Base-by-base conservation (phyloP, 768 basidiomycete species). In the Crepidotus variabilis region DNA sequence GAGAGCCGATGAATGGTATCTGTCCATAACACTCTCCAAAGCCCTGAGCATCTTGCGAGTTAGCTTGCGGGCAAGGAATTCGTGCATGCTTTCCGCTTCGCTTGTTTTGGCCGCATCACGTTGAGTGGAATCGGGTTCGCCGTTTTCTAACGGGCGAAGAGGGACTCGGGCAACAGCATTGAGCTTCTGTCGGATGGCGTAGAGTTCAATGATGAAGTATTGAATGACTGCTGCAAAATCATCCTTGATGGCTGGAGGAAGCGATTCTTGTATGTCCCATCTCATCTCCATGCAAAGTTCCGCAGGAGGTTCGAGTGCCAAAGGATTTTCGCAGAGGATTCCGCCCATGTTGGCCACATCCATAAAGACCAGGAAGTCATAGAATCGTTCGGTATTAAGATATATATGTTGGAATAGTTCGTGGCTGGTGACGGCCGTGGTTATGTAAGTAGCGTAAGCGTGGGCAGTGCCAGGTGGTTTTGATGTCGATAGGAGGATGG, bases 401-500 rank as follows among this genome's bases (percentile, higher is more conserved):
- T 88, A 88, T 24, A 98, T 78, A 58, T 97, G 93, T 63, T 95
- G 90, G 78, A 99, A 99, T 13, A 99, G 79, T 60, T 98, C 96
- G 65, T 98, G 89, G 2, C 92, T 88, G 22, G 88, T 96, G 60
- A 96, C 92, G 0, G 97, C 97, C 0, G 90, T 88, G 23, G 88
- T 87, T 67, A 98, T 88, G 71, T 98, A 98, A 14, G 90, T 94
- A 1, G 94, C 94, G 68, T 98, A 99, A 0, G 97, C 97, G 64
- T 88, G 83, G 0, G 97, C 96, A 5, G 92, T 94, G 20, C 94
- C 93, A 0, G 96, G 93, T 9, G 97, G 96, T 69, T 98, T 98
- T 28, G 91, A 90, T 0, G 97, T 99, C 11, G 95, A 86, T 34
- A 99, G 84, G 46, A 97, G 77, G 61, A 99, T 86, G 9, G 85